phyloP scores from a whole-genome alignment of 441 rosid species.

The Gossypium aridum region DNA sequence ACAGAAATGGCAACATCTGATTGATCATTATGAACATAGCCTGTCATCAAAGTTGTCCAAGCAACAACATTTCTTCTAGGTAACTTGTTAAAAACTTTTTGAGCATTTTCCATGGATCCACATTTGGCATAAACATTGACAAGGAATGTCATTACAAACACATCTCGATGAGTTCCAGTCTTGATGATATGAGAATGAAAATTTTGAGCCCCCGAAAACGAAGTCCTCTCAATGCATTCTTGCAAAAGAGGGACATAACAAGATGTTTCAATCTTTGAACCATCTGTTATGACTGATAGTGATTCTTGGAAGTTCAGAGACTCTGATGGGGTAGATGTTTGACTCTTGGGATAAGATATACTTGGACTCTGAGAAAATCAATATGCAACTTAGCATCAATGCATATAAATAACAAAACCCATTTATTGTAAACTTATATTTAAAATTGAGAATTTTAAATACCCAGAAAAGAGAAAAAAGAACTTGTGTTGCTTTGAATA shows the following conservation, averaged over 20 bases:
- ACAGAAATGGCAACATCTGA: constrained; percentile 33
- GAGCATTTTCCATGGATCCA: constrained; percentile 32
- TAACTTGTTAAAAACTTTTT: constrained; percentile 28
- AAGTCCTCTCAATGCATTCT: constrained; percentile 36
- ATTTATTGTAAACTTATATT: background rate
- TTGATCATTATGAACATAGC: constrained; percentile 39
- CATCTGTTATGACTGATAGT: constrained; percentile 23
- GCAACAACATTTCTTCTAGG: constrained; percentile 27
- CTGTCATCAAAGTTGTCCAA: constrained; percentile 45
- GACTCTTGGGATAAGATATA: constrained; percentile 24
- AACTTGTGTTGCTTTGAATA: constrained; percentile 11
- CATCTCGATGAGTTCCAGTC: constrained; percentile 29
- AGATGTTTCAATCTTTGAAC: constrained; percentile 18
- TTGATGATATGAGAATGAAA: constrained; percentile 46
- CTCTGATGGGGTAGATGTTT: constrained; percentile 20
- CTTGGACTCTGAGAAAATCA: constrained; percentile 21
- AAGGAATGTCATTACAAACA: constrained; percentile 33
- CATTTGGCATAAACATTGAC: constrained; percentile 45
- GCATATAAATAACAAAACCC: too few relatives aligned
- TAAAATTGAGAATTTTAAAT: background rate
- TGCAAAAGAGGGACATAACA: constrained; percentile 38
- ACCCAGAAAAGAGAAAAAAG: background rate
- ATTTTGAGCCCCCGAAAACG: constrained; percentile 23
- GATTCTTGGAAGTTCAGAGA: constrained; percentile 31
- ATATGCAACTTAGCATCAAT: constrained; percentile 13